A percentile compares a stretch with the other conserved stretches of the same genome.
phyloP scores from a whole-genome alignment of 768 basidiomycete species.

The Lentinula edodes region DNA sequence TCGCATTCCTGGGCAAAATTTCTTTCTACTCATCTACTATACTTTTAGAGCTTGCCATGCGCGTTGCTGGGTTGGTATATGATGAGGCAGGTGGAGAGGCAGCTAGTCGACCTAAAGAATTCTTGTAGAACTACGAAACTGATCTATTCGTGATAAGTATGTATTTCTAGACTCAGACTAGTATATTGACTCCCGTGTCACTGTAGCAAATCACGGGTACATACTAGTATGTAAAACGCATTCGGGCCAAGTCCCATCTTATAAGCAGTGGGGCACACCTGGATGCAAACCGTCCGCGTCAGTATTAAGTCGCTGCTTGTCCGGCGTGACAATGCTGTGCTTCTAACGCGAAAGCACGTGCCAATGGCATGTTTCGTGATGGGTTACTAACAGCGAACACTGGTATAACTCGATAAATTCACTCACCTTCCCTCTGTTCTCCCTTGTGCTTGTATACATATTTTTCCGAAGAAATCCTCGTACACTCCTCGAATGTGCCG shows the following conservation, averaged over 20 bases:
- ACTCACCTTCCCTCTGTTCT: background rate
- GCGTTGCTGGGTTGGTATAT: slow-evolving; percentile 81
- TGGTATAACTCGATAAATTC: background rate
- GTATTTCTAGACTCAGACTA: background rate
- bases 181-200: too few species aligned
- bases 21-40: background rate
- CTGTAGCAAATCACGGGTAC: too few species aligned
- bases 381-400: background rate
- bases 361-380: background rate
- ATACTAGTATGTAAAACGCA: too few species aligned
- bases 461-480: background rate
- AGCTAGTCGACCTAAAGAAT: slow-evolving; percentile 71
- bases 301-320: too few species aligned
- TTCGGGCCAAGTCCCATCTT: too few species aligned
- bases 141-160: background rate
- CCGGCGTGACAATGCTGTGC: background rate
- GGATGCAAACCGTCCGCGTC: too few species aligned
- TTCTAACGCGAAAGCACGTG: background rate
- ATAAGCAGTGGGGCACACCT: too few species aligned
- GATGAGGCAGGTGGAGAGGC: slow-evolving; percentile 80
- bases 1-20: slow-evolving; percentile 1
- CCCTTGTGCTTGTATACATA: background rate
- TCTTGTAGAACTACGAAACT: slow-evolving; percentile 34
- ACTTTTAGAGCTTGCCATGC: slow-evolving; percentile 70
- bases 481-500: slow-evolving; percentile 57